Percentiles rank a stretch among this genome's conserved stretches.
Conservation (phyloP, 2,329 filamentous ascomycete species). For the Xylariaceae sp. region DNA sequence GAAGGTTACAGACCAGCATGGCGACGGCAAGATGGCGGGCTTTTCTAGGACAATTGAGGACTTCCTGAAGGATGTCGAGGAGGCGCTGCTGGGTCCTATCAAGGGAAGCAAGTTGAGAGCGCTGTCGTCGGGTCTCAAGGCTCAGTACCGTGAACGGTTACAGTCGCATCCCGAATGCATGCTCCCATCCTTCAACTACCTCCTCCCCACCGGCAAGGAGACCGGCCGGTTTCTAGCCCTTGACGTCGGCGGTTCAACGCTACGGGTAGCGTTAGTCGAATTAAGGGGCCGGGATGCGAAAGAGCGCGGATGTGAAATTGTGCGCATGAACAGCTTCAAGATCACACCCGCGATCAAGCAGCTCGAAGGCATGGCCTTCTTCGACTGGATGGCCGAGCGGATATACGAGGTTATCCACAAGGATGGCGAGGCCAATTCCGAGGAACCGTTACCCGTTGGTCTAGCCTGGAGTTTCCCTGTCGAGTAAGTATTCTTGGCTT, state of each 20-base stretch:
- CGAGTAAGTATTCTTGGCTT: constrained; percentile 46
- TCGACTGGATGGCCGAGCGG: constrained; percentile 61
- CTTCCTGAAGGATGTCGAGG: constrained; percentile 54
- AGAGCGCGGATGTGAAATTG: constrained; percentile 44
- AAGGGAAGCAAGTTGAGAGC: constrained; percentile 40
- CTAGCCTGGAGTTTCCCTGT: constrained; percentile 67
- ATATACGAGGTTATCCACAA: constrained; percentile 52
- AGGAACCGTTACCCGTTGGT: constrained; percentile 51
- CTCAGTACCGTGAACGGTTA: constrained; percentile 51
- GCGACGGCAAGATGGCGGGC: constrained; percentile 16
- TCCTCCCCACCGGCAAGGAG: constrained; percentile 57
- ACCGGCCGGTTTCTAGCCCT: constrained; percentile 56
- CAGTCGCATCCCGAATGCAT: constrained; percentile 52
- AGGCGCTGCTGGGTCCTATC: constrained; percentile 45
- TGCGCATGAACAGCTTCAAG: constrained; percentile 50
- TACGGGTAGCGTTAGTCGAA: constrained; percentile 60
- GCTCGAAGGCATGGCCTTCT: constrained; percentile 55
- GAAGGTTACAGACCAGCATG: constrained; percentile 30
- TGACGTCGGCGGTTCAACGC: constrained; percentile 65
- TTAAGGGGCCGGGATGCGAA: constrained; percentile 43
- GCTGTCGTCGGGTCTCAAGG: constrained; percentile 47
- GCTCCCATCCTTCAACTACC: constrained; percentile 62
- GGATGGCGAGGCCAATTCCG: constrained; percentile 35
- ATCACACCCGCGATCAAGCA: constrained; percentile 53
- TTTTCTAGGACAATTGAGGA: constrained; percentile 37